Conservation (phyloP, 352 stramenopile genomes). For the Pythium coloratum region DNA sequence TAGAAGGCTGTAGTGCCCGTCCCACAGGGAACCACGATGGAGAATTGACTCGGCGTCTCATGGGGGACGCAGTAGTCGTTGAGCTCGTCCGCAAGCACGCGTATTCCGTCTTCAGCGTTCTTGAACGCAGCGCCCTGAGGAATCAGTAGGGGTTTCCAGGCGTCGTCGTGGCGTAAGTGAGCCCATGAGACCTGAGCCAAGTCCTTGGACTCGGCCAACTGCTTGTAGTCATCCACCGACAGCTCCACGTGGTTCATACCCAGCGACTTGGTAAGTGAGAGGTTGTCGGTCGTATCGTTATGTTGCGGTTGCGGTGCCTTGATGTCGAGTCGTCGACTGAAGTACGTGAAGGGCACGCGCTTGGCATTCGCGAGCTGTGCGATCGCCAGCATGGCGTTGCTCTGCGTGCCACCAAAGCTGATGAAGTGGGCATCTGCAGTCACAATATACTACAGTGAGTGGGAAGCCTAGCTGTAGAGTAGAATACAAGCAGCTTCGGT, state of each 20-base stretch:
- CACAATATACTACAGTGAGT: background rate
- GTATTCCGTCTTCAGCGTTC: conserved; percentile 58
- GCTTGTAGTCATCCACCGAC: conserved; percentile 37
- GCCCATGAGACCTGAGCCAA: conserved; percentile 6
- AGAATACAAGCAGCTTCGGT: too few relatives aligned
- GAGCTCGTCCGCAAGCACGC: conserved; percentile 61
- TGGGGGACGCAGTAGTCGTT: conserved; percentile 54
- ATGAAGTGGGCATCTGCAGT: conserved; percentile 50
- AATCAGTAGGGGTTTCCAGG: conserved; percentile 38
- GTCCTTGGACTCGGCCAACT: conserved; percentile 46
- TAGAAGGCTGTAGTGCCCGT: conserved; percentile 83
- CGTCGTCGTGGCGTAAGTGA: background rate
- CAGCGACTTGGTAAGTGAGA: conserved; percentile 40
- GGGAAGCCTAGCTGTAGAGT: background rate
- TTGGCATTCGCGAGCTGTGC: conserved; percentile 76
- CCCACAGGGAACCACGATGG: conserved; percentile 69
- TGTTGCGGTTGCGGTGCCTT: background rate
- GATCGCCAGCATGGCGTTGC: conserved; percentile 86
- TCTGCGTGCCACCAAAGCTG: conserved; percentile 80
- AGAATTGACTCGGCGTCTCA: conserved; percentile 30
- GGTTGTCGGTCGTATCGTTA: conserved; percentile 35
- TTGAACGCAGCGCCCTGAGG: conserved; percentile 72
- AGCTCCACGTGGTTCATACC: conserved; percentile 76
- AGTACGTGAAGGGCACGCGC: conserved; percentile 83
- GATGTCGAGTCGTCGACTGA: conserved; percentile 48